A percentile compares a stretch with the other conserved stretches of the same genome.
Conservation (phyloP, 148 eudicot species). For the Pharnaceum exiguum region DNA sequence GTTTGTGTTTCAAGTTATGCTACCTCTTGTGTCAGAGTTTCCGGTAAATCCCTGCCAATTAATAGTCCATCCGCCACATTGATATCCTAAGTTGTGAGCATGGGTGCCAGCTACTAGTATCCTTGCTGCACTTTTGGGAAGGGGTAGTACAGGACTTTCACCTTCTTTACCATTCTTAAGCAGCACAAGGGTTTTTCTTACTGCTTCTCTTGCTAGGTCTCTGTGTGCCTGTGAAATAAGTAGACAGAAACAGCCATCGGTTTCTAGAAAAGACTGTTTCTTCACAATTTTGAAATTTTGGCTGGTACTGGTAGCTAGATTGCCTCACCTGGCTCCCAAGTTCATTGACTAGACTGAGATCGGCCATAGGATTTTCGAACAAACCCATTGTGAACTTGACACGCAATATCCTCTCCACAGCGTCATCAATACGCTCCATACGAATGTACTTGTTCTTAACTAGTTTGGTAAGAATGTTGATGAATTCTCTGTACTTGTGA, state of each 20-base stretch:
- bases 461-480: slow-evolving; percentile 21
- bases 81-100: slow-evolving; percentile 34
- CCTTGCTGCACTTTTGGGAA: slow-evolving; percentile 21
- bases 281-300: background rate
- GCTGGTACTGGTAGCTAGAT: background rate
- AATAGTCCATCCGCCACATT: slow-evolving; percentile 36
- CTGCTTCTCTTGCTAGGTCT: slow-evolving; percentile 31
- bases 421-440: slow-evolving; percentile 32
- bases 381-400: slow-evolving; percentile 34
- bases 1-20: background rate
- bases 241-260: background rate
- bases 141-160: slow-evolving; percentile 20
- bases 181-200: slow-evolving; percentile 30
- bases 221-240: slow-evolving; percentile 22
- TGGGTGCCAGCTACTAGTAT: slow-evolving; percentile 34
- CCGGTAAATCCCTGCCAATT: slow-evolving; percentile 27
- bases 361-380: slow-evolving; percentile 29
- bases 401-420: slow-evolving; percentile 33
- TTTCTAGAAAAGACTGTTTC: background rate
- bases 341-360: slow-evolving; percentile 17
- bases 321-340: slow-evolving; percentile 31
- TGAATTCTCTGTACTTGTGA: slow-evolving; percentile 26
- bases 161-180: slow-evolving; percentile 35
- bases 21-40: slow-evolving; percentile 22
- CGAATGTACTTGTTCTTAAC: slow-evolving; percentile 21